Evolutionary conservation across 768 basidiomycete genomes (phyloP), one percentile per base, ranked within the genome.

Genomic region (Psilocybe cubensis): DNA sequence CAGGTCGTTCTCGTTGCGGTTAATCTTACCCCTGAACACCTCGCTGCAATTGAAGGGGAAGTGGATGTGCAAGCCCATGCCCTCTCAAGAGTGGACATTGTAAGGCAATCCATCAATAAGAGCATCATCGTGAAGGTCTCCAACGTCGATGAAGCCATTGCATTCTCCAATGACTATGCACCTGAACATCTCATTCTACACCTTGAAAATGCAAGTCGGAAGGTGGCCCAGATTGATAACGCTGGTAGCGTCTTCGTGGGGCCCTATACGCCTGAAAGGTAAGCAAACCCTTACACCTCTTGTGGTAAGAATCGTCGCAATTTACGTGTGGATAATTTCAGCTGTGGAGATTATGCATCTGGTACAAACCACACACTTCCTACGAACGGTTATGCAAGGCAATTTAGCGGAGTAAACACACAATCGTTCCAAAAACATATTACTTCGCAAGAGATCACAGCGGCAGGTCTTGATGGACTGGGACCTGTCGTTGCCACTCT

Each of bases 321-420:
- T 35, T 24, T 24, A 31, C 52, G 45, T n/a, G n/a, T n/a, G 59
- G 53, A 44, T 58, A 48, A 44, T 40, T 56, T 33, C 64, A 98
- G 96, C 64, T 98, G 94, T 72, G 97, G 97, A 27, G 97, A 99
- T 72, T 99, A 98, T 66, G 96, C 96, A 5, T 98, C 96, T 0
- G 97, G 97, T 18, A 98, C 97, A 7, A 99, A 99, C 72, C 97
- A 99, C 78, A 98, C 96, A 0, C 79, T 99, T 21, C 96, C 96
- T 33, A 97, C 93, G 9, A 94, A 94, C 60, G 95, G 96, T 21
- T 99, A 95, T 71, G 97, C 97, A 21, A 87, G 94, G 48, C 97
- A 98, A 70, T 99, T 96, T 78, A 97, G 95, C 63, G 97, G 97
- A 4, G 97, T 99, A 63, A 98, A 96, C 76, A 98, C 96, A 0